These are phyloP conservation scores for Nicotiana noctiflora DNA, from an alignment of 257 asterid species.

Conservation along the genomic window DNA sequence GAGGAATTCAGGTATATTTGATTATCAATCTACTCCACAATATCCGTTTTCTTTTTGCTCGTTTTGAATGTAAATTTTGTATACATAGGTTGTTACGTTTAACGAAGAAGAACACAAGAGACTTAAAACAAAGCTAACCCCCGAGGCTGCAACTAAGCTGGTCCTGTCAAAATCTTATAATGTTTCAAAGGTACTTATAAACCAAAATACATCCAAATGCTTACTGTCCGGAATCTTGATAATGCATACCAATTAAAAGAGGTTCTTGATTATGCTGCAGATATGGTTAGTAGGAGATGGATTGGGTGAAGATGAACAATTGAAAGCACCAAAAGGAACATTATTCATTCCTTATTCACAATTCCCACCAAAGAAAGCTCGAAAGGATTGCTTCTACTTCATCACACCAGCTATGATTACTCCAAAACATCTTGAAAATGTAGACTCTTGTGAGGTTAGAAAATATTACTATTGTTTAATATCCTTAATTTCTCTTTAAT, in stretches of 20 bases:
- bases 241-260: background rate
- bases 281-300: conserved; percentile 80
- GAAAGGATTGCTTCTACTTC: conserved; percentile 59
- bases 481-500: background rate
- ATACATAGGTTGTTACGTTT: conserved; percentile 14
- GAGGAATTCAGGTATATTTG: conserved; percentile 55
- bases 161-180: conserved; percentile 10
- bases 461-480: too few relatives aligned
- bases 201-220: background rate
- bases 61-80: background rate
- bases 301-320: conserved; percentile 50
- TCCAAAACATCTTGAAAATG: conserved; percentile 60
- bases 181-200: conserved; percentile 17
- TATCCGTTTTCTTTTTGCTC: background rate
- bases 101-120: conserved; percentile 17
- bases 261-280: conserved; percentile 20
- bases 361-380: conserved; percentile 62
- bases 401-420: conserved; percentile 71
- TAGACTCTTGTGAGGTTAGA: conserved; percentile 82
- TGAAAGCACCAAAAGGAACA: conserved; percentile 68
- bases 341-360: conserved; percentile 67
- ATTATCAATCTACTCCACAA: background rate
- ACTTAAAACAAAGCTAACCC: conserved; percentile 12
- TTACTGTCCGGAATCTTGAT: background rate
- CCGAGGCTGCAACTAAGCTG: conserved; percentile 13